A percentile compares a stretch with the other conserved stretches of the same genome.
Evolutionary conservation across 768 basidiomycete genomes (phyloP).

Genomic region (Auricularia cornea): DNA sequence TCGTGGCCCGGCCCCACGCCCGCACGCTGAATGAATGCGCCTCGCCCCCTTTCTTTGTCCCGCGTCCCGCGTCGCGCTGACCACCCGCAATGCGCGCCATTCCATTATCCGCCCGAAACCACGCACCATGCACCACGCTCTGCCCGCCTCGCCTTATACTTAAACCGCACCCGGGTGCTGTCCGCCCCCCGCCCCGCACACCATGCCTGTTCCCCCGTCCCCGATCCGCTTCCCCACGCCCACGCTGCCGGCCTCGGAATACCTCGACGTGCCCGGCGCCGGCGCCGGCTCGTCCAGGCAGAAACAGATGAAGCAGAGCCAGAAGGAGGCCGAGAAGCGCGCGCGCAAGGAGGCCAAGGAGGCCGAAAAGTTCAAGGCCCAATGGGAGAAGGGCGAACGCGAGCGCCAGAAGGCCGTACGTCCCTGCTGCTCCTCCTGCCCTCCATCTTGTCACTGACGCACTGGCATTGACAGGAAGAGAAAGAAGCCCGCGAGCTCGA

Average conservation of each 20-base stretch:
- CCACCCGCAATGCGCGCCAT: too few species aligned
- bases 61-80: too few species aligned
- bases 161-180: too few species aligned
- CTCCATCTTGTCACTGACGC: background rate
- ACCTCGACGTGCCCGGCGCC: background rate
- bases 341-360: slow-evolving; percentile 46
- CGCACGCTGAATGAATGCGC: too few species aligned
- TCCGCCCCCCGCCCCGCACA: background rate
- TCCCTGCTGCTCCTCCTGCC: background rate
- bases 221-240: background rate
- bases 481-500: slow-evolving; percentile 1
- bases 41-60: too few species aligned
- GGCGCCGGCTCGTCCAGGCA: too few species aligned
- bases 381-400: slow-evolving; percentile 32
- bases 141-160: too few species aligned
- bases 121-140: too few species aligned
- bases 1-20: background rate
- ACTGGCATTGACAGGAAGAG: background rate
- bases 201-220: background rate
- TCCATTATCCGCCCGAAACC: too few species aligned
- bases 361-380: slow-evolving; percentile 28
- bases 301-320: slow-evolving; percentile 1
- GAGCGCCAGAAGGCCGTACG: slow-evolving; percentile 16
- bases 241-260: background rate
- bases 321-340: slow-evolving; percentile 21